Evolutionary conservation across 148 eudicot genomes (phyloP), one percentile per base, ranked within the genome.

Genomic region (Spergularia marina): DNA sequence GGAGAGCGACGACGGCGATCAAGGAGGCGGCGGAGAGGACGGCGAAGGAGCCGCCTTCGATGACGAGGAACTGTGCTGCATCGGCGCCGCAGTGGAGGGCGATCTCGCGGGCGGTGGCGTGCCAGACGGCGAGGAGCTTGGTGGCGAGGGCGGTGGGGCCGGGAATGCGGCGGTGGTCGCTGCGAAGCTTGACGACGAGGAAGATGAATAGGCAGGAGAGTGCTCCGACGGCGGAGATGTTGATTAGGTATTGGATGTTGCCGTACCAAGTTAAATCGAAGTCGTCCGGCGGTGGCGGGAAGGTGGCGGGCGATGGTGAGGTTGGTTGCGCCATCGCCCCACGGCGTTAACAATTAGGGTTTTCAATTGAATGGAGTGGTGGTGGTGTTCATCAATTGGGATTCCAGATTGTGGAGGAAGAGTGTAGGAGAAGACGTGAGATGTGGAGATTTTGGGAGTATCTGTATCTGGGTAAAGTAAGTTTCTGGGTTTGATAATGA

Each of bases 41-140:
- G 9, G 83, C 85, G 41, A 84, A 92, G 71, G 88, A 82, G 18
- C 96, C 98, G 13, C 96, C 98, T 74, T 95, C 97, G 70, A 92
- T 89, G 34, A 95, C 80, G 52, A 92, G 89, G 74, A 89, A 95
- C 67, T 95, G 98, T 6, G 98, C 96, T 2, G 98, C 94, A 51
- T 95, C 98, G 12, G 98, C 97, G 0, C 98, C 98, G 52, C 98
- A 93, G 72, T 91, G 97, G 60, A 84, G 87, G 14, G 92, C 89
- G 77, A 95, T 92, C 78, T 90, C 90, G 3, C 86, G 85, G 34
- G 87, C 83, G 56, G 97, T 84, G 73, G 97, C 96, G 75, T 92
- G 92, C 97, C 97, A 94, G n/a, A 91, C 97, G 52, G 97, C 91
- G 47, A 92, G 89, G 15, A 95, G 98, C 85, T 95, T 95, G 30